A percentile compares a stretch with the other conserved stretches of the same genome.
phyloP scores from a whole-genome alignment of 2,329 filamentous ascomycete genomes.

The Monosporascus sp. region DNA sequence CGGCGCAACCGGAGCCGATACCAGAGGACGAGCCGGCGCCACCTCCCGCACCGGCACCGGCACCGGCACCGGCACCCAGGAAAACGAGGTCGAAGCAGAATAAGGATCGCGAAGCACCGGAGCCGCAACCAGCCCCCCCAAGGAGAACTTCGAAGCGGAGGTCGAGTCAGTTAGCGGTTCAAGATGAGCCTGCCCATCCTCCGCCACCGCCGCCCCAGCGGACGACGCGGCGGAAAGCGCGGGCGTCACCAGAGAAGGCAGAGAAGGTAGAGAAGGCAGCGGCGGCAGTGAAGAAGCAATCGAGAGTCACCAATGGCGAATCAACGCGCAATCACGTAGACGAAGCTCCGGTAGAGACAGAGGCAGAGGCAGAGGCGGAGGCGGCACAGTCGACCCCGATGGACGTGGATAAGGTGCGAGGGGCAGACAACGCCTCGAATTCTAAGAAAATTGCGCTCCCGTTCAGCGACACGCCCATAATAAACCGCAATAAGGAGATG shows the following conservation, averaged over 20 bases:
- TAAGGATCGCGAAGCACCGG: constrained; percentile 15
- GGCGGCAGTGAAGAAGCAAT: background rate
- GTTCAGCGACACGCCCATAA: constrained; percentile 88
- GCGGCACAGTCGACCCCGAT: constrained; percentile 19
- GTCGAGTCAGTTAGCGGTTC: constrained; percentile 24
- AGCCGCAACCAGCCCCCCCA: constrained; percentile 28
- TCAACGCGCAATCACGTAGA: constrained; percentile 9
- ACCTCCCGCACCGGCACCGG: constrained; percentile 27
- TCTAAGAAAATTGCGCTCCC: constrained; percentile 72
- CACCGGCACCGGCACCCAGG: constrained; percentile 30
- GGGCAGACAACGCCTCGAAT: constrained; percentile 26
- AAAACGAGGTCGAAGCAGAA: constrained; percentile 38
- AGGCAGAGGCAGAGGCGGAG: constrained; percentile 6
- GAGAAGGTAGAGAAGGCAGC: constrained; percentile 16
- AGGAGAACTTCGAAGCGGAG: constrained; percentile 33
- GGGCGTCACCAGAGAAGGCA: constrained; percentile 34
- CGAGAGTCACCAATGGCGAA: constrained; percentile 17
- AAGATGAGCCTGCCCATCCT: constrained; percentile 14
- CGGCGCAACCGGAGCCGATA: constrained; percentile 40
- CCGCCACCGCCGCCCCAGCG: constrained; percentile 32
- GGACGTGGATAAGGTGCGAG: constrained; percentile 17
- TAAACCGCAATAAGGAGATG: constrained; percentile 91
- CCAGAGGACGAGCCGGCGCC: constrained; percentile 35
- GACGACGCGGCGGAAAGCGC: constrained; percentile 38
- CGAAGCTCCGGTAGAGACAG: constrained; percentile 7